Evolutionary conservation across 352 stramenopile species (phyloP).

Genomic region (Globisporangium cylindrosporum): DNA sequence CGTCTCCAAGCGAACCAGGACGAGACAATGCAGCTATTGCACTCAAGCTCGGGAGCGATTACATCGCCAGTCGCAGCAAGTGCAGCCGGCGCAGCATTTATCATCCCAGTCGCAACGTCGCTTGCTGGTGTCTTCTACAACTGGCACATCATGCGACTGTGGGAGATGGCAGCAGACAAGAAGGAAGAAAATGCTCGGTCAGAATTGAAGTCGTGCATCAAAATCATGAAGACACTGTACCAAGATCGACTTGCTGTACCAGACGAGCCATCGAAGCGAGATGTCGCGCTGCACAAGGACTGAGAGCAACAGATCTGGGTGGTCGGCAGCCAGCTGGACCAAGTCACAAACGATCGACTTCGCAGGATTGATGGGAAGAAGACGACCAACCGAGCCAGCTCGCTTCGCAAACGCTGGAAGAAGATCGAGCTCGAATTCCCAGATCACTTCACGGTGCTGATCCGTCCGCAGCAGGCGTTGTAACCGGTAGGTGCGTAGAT

Average conservation of each 20-base stretch:
- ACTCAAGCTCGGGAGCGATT: not conserved
- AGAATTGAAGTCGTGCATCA: not conserved
- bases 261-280: not conserved
- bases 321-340: not conserved
- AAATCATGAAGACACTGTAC: slow-evolving; percentile 1
- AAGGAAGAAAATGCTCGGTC: not conserved
- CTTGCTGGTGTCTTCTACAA: slow-evolving; percentile 3
- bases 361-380: not conserved
- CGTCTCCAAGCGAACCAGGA: not conserved
- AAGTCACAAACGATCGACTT: not conserved
- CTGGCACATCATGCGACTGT: not conserved
- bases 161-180: not conserved
- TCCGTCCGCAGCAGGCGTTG: not conserved
- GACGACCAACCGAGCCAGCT: not conserved
- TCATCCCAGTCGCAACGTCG: not conserved
- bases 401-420: slow-evolving; percentile 1
- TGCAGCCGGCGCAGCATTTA: no score
- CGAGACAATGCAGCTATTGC: not conserved
- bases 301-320: not conserved
- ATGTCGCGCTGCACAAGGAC: not conserved
- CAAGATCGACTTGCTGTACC: not conserved
- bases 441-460: not conserved
- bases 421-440: not conserved
- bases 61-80: not conserved
- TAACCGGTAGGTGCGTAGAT: no score